Evolutionary conservation across 805 yeast genomes (phyloP).

Genomic region (fission yeast (Schizosaccharomyces pombe)): DNA sequence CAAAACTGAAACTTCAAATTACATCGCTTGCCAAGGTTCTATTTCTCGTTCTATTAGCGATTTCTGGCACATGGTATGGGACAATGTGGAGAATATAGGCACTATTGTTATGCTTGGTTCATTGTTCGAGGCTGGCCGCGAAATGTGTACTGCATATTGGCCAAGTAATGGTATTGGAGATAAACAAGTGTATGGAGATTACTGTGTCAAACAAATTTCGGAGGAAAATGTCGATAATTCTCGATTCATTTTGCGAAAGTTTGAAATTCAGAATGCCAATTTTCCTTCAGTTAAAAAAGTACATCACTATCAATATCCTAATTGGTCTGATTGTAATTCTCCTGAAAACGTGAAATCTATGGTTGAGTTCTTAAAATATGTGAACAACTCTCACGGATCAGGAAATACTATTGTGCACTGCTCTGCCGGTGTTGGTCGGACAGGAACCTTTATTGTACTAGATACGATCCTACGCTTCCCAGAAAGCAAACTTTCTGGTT

Average conservation of each 20-base stretch:
- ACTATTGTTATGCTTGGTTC: conserved; percentile 58
- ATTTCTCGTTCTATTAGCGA: conserved; percentile 54
- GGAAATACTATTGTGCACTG: conserved; percentile 57
- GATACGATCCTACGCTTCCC: conserved; percentile 20
- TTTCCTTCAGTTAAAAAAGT: background rate
- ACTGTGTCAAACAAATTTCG: background rate
- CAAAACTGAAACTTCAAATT: conserved; percentile 20
- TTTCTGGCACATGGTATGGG: conserved; percentile 58
- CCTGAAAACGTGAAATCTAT: background rate
- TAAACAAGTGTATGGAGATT: background rate
- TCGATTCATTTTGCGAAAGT: background rate
- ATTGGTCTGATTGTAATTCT: conserved; percentile 5
- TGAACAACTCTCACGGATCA: background rate
- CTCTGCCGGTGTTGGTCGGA: conserved; percentile 93
- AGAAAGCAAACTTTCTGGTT: background rate
- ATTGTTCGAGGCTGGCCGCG: conserved; percentile 54
- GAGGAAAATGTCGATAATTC: too few relatives aligned
- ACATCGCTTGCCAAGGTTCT: conserved; percentile 91
- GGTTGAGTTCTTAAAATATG: background rate
- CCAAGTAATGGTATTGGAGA: conserved; percentile 8
- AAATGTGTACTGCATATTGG: conserved; percentile 83
- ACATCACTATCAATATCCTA: conserved; percentile 24
- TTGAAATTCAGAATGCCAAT: background rate
- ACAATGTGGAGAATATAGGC: conserved; percentile 29
- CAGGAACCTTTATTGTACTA: conserved; percentile 53